Conservation (phyloP, 2,329 filamentous ascomycete species). For the Sporothrix brasiliensis region DNA sequence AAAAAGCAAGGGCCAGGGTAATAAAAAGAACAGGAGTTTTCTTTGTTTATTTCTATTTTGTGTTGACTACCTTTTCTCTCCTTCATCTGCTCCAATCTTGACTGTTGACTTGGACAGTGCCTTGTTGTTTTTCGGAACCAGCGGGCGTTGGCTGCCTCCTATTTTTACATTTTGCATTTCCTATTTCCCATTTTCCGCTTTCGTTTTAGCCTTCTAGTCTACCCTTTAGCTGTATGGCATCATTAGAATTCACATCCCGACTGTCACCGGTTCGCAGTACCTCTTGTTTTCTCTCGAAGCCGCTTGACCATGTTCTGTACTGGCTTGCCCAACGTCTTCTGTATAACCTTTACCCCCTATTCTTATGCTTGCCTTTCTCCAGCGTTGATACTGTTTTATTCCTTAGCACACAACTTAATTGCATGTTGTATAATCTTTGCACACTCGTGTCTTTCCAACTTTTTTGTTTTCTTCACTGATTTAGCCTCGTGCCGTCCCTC, state of each 20-base stretch:
- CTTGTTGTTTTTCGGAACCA: slow-evolving; percentile 18
- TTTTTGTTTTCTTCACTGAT: not conserved
- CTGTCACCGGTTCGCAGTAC: not conserved
- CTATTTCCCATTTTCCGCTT: not conserved
- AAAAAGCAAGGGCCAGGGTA: not conserved
- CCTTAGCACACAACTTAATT: not conserved
- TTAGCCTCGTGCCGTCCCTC: slow-evolving; percentile 14
- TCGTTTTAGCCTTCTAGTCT: not conserved
- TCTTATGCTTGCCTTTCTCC: not conserved
- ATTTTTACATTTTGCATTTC: not conserved
- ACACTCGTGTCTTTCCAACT: not conserved
- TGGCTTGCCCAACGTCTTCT: not conserved
- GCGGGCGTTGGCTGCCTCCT: slow-evolving; percentile 26
- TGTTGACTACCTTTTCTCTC: not conserved
- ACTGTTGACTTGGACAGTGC: not conserved
- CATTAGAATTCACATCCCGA: not conserved
- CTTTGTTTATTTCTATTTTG: not conserved
- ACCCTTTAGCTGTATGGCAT: not conserved
- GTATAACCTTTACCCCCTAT: not conserved
- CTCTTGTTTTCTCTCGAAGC: not conserved
- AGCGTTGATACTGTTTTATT: not conserved
- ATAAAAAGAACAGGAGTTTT: not conserved
- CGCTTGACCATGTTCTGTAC: not conserved
- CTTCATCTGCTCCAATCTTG: not conserved
- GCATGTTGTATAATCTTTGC: not conserved